Conservation (phyloP, 1,284 basidiomycete genomes). For the Fistulinella cinereoalba region DNA sequence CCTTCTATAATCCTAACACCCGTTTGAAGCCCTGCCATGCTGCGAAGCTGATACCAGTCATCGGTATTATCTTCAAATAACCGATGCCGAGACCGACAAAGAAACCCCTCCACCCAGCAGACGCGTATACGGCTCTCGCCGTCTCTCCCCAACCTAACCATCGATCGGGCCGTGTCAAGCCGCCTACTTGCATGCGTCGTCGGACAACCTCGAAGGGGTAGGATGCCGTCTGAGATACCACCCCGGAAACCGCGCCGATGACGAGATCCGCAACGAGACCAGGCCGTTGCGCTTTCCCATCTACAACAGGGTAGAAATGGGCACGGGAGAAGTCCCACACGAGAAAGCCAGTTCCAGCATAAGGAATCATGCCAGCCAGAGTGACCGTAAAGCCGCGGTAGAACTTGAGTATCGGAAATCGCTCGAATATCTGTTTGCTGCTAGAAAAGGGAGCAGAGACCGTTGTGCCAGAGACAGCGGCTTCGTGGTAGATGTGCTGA, state of each 20-base stretch:
- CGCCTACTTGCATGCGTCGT: conserved; percentile 95
- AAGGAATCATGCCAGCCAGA: conserved; percentile 91
- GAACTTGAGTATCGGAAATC: conserved; percentile 80
- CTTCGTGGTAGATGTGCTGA: conserved; percentile 70
- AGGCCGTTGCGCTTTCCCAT: conserved; percentile 41
- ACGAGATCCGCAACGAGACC: conserved; percentile 58
- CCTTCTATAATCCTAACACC: conserved; percentile 46
- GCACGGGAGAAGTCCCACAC: conserved; percentile 85
- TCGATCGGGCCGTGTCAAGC: conserved; percentile 71
- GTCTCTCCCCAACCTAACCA: conserved; percentile 85
- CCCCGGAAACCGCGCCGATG: conserved; percentile 91
- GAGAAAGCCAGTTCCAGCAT: conserved; percentile 95
- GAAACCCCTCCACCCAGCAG: conserved; percentile 83
- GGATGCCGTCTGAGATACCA: conserved; percentile 84
- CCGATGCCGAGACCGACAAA: conserved; percentile 94
- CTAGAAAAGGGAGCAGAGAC: conserved; percentile 22
- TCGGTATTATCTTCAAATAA: conserved; percentile 95
- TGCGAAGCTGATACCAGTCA: conserved; percentile 84
- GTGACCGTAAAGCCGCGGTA: conserved; percentile 96
- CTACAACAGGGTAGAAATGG: conserved; percentile 49
- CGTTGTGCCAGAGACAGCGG: conserved; percentile 27
- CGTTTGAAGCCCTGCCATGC: conserved; percentile 76
- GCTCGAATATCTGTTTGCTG: conserved; percentile 42
- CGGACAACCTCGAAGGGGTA: conserved; percentile 97
- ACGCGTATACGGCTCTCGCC: conserved; percentile 62